Evolutionary conservation across 2,329 filamentous ascomycete genomes (phyloP).

Genomic region (Venturia oleaginea): DNA sequence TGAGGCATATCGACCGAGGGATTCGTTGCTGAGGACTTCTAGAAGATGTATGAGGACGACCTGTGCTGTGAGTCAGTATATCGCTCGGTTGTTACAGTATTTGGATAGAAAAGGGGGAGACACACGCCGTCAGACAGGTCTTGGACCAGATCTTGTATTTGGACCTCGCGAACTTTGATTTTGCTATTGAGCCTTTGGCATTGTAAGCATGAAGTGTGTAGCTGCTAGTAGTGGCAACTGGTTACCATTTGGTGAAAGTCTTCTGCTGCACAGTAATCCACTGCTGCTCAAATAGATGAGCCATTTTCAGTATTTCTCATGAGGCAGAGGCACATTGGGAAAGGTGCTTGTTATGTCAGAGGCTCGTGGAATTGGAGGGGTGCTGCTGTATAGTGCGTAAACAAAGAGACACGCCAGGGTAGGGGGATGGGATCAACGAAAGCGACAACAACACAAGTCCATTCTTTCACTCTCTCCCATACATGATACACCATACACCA

Average conservation of each 20-base stretch:
- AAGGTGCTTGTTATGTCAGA: background rate
- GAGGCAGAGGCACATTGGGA: background rate
- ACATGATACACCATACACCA: too few relatives aligned
- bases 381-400: background rate
- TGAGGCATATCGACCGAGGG: slow-evolving; percentile 90
- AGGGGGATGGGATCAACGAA: background rate
- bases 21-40: slow-evolving; percentile 90
- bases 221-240: slow-evolving; percentile 8
- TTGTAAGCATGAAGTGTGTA: background rate
- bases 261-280: slow-evolving; percentile 84
- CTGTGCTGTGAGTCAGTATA: slow-evolving; percentile 35
- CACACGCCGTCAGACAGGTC: slow-evolving; percentile 91
- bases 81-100: background rate
- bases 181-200: slow-evolving; percentile 83
- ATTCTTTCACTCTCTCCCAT: background rate
- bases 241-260: slow-evolving; percentile 95
- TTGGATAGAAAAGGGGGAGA: slow-evolving; percentile 21
- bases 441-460: background rate
- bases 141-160: slow-evolving; percentile 76
- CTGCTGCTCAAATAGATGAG: slow-evolving; percentile 45
- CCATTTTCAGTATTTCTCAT: background rate
- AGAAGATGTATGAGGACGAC: slow-evolving; percentile 93
- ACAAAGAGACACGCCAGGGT: background rate
- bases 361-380: background rate
- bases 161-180: slow-evolving; percentile 65